Evolutionary conservation across 108 stramenopile species (phyloP), one percentile per base, ranked within the genome.

Genomic region (Cyclostephanos invisitatus): DNA sequence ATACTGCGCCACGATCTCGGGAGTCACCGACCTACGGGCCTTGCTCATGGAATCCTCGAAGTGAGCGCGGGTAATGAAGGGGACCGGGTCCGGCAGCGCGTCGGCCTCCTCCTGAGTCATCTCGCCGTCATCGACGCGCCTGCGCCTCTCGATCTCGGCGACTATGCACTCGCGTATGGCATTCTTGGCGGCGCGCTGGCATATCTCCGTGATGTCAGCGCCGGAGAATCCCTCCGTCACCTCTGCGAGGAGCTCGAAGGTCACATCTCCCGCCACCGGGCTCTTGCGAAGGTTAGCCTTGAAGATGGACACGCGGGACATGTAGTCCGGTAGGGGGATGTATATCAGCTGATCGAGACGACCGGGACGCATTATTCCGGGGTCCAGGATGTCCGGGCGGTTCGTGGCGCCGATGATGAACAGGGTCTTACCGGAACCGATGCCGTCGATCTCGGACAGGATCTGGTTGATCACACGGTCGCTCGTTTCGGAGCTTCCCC

Each of bases 401-500:
- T 98, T 98, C 5, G 97, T 98, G 8, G 97, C 97, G 42, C 92
- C 97, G 67, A 98, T 95, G 18, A 96, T 91, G 65, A 96, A 96
- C 5, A 96, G 87, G 28, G 90, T 92, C 81, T 96, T 96, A 47
- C 93, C 81, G n/a, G 91, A 94, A 20, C 97, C 98, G 36, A 98
- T 87, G 47, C 98, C 99, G 73, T 98, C 98, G 84, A 99, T 96
- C 80, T 99, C 98, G 4, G 97, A 96, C 21, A 99, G 78, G 75
- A 99, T 96, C 73, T 99, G 98, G 87, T 98, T 98, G 68, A 98
- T 96, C 49, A 99, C 97, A 64, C 97, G 95, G 73, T 99, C 97
- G 63, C 92, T 94, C 49, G 98, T 96, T 55, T 96, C 97, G 44
- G 89, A 93, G 67, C 96, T 85, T 14, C 96, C 96, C 24, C 85